A percentile compares a stretch with the other conserved stretches of the same genome.
Evolutionary conservation across 2,329 filamentous ascomycete species (phyloP).

Genomic region (Fusarium redolens): DNA sequence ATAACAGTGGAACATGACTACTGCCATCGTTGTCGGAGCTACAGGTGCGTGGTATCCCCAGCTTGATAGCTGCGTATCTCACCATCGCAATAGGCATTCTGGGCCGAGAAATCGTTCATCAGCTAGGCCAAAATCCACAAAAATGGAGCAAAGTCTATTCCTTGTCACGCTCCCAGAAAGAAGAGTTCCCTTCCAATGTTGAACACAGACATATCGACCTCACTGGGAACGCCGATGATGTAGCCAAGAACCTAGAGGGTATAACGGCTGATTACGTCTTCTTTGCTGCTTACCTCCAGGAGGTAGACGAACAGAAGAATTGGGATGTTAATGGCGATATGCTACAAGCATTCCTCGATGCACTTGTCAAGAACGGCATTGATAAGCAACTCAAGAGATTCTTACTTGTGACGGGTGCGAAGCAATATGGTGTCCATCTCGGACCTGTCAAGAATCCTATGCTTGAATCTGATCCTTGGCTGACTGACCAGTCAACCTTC

Average conservation of each 20-base stretch:
- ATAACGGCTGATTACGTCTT: conserved; percentile 12
- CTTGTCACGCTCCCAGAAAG: conserved; percentile 8
- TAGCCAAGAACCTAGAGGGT: neutral
- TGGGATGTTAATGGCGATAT: conserved; percentile 20
- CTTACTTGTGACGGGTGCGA: neutral
- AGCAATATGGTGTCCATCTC: conserved; percentile 14
- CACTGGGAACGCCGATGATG: neutral
- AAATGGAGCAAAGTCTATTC: conserved; percentile 15
- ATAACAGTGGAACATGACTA: neutral
- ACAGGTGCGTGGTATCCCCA: neutral
- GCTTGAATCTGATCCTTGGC: conserved; percentile 11
- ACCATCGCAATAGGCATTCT: conserved; percentile 1
- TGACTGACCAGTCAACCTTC: neutral
- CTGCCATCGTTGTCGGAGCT: conserved; percentile 12
- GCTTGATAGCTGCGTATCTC: neutral
- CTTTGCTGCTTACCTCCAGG: conserved; percentile 10
- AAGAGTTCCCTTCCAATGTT: conserved; percentile 9
- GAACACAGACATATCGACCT: conserved; percentile 15
- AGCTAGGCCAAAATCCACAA: neutral
- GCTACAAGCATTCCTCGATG: conserved; percentile 1
- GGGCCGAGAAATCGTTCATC: conserved; percentile 1
- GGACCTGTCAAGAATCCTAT: conserved; percentile 14
- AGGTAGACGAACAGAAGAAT: neutral
- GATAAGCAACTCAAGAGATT: neutral
- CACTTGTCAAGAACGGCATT: neutral